phyloP scores from a whole-genome alignment of 805 yeast species.

The Suhomyces prunicola region DNA sequence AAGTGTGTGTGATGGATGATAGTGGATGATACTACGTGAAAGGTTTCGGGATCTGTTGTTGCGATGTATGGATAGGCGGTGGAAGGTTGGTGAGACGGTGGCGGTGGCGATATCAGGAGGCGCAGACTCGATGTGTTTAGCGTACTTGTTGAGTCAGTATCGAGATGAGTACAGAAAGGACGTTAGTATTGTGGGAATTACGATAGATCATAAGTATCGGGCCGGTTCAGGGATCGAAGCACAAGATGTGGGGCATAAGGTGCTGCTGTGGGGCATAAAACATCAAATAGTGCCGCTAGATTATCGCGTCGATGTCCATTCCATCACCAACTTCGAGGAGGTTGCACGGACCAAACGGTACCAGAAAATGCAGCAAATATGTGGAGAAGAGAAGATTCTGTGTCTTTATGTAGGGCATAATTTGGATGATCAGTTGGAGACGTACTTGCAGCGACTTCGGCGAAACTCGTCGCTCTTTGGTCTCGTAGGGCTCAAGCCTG shows the following conservation, averaged over 20 bases:
- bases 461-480: constrained; percentile 48
- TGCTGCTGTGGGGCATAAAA: constrained; percentile 30
- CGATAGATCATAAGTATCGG: constrained; percentile 64
- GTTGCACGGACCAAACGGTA: constrained; percentile 59
- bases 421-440: constrained; percentile 69
- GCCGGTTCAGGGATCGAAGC: constrained; percentile 52
- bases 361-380: constrained; percentile 37
- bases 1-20: not conserved
- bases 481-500: constrained; percentile 48
- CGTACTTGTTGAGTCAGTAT: constrained; percentile 46
- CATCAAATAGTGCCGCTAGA: constrained; percentile 29
- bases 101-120: constrained; percentile 76
- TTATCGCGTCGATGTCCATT: constrained; percentile 24
- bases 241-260: constrained; percentile 27
- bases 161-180: constrained; percentile 22
- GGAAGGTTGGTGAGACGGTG: constrained; percentile 13
- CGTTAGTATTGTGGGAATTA: constrained; percentile 49
- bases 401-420: constrained; percentile 65
- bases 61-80: not conserved
- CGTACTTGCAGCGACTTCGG: constrained; percentile 54
- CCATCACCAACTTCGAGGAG: constrained; percentile 49
- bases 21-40: not conserved
- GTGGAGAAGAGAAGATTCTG: constrained; percentile 30
- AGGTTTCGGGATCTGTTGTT: not conserved
- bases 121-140: constrained; percentile 72